Conservation (phyloP, 1,284 basidiomycete species). For the Peniophora sp. region DNA sequence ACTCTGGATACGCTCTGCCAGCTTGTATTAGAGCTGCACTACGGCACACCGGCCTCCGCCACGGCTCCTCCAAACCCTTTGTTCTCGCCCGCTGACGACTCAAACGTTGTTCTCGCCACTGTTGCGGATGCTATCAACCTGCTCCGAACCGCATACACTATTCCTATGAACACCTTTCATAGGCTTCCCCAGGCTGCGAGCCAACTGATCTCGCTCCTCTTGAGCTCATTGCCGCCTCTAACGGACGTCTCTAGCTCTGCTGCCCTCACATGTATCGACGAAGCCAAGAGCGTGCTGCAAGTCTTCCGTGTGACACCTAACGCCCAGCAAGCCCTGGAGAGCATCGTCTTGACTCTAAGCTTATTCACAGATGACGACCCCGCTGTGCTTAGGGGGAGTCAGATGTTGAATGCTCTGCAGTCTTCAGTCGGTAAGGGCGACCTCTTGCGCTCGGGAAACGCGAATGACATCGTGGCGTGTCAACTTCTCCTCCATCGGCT, state of each 20-base stretch:
- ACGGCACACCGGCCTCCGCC: constrained; percentile 34
- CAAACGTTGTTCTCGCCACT: constrained; percentile 39
- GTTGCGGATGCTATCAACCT: constrained; percentile 55
- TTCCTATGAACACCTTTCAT: constrained; percentile 55
- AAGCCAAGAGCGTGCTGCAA: constrained; percentile 46
- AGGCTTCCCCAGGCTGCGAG: constrained; percentile 51
- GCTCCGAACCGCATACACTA: constrained; percentile 41
- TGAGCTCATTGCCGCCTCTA: constrained; percentile 51
- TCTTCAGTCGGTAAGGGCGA: constrained; percentile 49
- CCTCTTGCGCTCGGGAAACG: constrained; percentile 45
- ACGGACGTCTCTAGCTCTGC: constrained; percentile 52
- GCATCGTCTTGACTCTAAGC: constrained; percentile 49
- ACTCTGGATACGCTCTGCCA: constrained; percentile 65
- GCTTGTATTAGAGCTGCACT: constrained; percentile 52
- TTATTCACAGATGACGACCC: constrained; percentile 58
- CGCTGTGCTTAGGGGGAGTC: constrained; percentile 56
- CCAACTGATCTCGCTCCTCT: constrained; percentile 50
- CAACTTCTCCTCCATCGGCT: constrained; percentile 51
- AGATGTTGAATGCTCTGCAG: constrained; percentile 59
- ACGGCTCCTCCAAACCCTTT: constrained; percentile 43
- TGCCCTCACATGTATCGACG: constrained; percentile 46
- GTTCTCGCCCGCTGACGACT: constrained; percentile 38
- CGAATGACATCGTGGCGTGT: constrained; percentile 56
- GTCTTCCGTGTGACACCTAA: constrained; percentile 37
- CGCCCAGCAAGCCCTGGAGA: constrained; percentile 48